Base-by-base conservation (phyloP, 2,329 filamentous ascomycete genomes). In the Hypoxylon sp. region DNA sequence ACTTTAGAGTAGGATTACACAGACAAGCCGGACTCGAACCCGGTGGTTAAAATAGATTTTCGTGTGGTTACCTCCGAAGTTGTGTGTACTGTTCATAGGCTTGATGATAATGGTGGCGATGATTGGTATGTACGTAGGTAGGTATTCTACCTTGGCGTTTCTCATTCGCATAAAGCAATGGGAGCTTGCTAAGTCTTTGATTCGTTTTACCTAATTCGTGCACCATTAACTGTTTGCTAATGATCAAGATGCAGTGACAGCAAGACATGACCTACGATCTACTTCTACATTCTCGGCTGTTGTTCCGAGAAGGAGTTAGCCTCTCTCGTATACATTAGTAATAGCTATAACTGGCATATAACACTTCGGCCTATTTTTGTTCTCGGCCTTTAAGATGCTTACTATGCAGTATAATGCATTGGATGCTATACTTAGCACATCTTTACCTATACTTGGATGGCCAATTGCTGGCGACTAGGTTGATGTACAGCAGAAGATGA, bases 351-450 rank as follows among this genome's bases (percentile, higher is more conserved):
- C 11, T 3, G n/a, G 22, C 22, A 10, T 53, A 11, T n/a, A 17
- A 24, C 14, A 53, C 31, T 37, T 9, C 5, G 9, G 17, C 50
- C 55, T 59, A 50, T 50, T 42, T 59, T 26, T 47, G n/a, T 39
- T 24, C 31, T 48, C 14, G n/a, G 14, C 22, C 37, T 50, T 24
- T 11, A 33, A 8, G 11, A 5, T 39, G 55, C 55, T 59, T 59
- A 59, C 55, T 59, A 31, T 39, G 44, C 31, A 17, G 14, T 59
- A 39, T 39, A 29, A 11, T 46, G 13, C n/a, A 33, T 11, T 44
- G n/a, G 22, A 22, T 31, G 13, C 24, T 57, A 57, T 46, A 57
- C 53, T 46, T 57, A 57, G 24, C 39, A 33, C 39, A 46, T 2
- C 26, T 42, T 8, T 42, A 42, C 5, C 4, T n/a, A n/a, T 39